These are phyloP conservation scores for Artomyces pyxidatus DNA, from an alignment of 768 basidiomycete species.

Conservation along the genomic window DNA sequence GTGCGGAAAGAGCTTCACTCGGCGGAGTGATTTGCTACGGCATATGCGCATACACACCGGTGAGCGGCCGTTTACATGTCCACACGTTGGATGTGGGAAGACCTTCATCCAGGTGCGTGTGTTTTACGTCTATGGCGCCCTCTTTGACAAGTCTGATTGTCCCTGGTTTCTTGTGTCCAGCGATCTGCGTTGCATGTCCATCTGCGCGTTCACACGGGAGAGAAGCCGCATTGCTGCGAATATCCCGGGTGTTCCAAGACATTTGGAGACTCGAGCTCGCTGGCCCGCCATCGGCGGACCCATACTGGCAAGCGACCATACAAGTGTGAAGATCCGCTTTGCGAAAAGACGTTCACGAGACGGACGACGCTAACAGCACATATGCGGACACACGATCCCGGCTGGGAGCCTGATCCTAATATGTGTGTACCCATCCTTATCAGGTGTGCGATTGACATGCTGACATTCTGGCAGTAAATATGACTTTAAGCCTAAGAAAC, in stretches of 20 bases:
- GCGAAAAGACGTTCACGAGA: slow-evolving; percentile 84
- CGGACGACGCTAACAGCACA: slow-evolving; percentile 79
- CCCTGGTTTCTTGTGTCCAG: slow-evolving; percentile 29
- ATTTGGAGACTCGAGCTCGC: slow-evolving; percentile 86
- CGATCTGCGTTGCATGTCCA: slow-evolving; percentile 88
- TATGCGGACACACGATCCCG: slow-evolving; percentile 82
- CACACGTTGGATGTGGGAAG: slow-evolving; percentile 70
- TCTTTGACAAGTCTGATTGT: slow-evolving; percentile 10
- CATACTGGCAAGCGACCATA: slow-evolving; percentile 84
- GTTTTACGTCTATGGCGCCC: not conserved
- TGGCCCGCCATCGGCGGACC: slow-evolving; percentile 85
- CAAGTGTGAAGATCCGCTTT: slow-evolving; percentile 75
- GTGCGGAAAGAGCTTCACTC: slow-evolving; percentile 75
- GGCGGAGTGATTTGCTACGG: slow-evolving; percentile 75
- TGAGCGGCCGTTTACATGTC: slow-evolving; percentile 77
- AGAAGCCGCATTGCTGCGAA: slow-evolving; percentile 88
- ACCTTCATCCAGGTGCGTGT: slow-evolving; percentile 79
- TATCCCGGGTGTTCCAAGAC: slow-evolving; percentile 83
- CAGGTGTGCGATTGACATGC: not conserved
- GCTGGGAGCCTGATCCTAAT: slow-evolving; percentile 78
- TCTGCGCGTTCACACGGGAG: slow-evolving; percentile 83
- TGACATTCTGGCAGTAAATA: slow-evolving; percentile 45
- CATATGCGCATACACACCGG: slow-evolving; percentile 90
- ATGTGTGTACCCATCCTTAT: slow-evolving; percentile 41
- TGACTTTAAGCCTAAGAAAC: slow-evolving; percentile 66